Evolutionary conservation across 179 eudicot species (phyloP).

Genomic region (Spergularia azorica): DNA sequence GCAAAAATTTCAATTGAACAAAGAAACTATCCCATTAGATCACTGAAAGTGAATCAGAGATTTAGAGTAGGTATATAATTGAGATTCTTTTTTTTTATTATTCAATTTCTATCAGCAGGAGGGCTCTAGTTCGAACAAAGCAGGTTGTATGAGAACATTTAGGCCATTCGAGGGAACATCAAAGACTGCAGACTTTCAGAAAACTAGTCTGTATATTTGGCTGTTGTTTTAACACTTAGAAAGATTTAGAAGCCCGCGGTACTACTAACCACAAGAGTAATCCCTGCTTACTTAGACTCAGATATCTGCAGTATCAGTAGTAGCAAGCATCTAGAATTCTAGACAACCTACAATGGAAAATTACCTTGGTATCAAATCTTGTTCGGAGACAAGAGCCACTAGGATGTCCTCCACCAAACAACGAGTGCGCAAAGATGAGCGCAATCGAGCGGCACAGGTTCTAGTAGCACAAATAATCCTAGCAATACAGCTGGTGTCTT

Average conservation of each 20-base stretch:
- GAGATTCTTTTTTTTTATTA: too few species aligned
- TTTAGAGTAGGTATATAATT: neutral
- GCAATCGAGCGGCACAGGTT: constrained; percentile 41
- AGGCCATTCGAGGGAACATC: neutral
- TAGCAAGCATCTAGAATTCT: constrained; percentile 3
- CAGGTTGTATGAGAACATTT: neutral
- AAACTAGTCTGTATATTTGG: neutral
- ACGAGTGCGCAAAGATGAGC: constrained; percentile 31
- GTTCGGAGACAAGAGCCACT: constrained; percentile 40
- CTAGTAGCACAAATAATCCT: constrained; percentile 49
- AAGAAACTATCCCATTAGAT: neutral
- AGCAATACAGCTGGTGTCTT: constrained; percentile 48
- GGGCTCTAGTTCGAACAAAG: neutral
- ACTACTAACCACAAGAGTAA: neutral
- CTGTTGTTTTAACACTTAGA: neutral
- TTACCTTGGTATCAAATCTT: constrained; percentile 61
- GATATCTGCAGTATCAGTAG: neutral
- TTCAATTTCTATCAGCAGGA: too few species aligned
- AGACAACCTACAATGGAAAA: constrained; percentile 6
- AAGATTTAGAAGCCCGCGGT: neutral
- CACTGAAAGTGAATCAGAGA: neutral
- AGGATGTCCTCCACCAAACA: constrained; percentile 43
- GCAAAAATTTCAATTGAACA: neutral
- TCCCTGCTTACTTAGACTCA: neutral
- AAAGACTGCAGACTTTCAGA: neutral